These are phyloP conservation scores for Bauhinia variegata DNA, from an alignment of 306 rosid genomes.

Conservation along the genomic window DNA sequence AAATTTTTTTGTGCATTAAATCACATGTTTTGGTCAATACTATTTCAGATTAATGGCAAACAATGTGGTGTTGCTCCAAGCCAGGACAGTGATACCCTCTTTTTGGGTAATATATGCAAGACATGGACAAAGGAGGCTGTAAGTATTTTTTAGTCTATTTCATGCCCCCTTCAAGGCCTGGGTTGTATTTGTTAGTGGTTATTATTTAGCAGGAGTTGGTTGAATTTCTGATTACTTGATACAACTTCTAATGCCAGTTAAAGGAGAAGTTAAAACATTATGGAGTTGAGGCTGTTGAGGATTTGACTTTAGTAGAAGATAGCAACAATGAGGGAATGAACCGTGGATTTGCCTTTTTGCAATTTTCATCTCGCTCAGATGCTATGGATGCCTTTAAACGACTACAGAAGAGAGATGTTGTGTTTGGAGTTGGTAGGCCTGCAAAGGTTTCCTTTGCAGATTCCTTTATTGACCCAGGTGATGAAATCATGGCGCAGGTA, in stretches of 20 bases:
- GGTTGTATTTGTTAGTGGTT: constrained; percentile 32
- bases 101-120: constrained; percentile 96
- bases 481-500: constrained; percentile 99
- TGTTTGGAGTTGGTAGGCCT: constrained; percentile 96
- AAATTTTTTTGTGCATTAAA: constrained; percentile 31
- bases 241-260: constrained; percentile 64
- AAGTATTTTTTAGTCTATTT: constrained; percentile 57
- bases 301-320: constrained; percentile 88
- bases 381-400: constrained; percentile 99
- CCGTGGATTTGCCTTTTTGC: constrained; percentile 95
- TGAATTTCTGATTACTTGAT: constrained; percentile 40
- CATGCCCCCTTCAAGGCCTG: constrained; percentile 11
- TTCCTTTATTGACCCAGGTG: constrained; percentile 96
- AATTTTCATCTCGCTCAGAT: constrained; percentile 90
- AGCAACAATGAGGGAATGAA: constrained; percentile 85
- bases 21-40: constrained; percentile 41
- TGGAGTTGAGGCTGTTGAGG: constrained; percentile 93
- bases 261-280: constrained; percentile 91
- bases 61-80: constrained; percentile 95
- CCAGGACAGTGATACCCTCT: constrained; percentile 97
- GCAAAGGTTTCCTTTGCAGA: constrained; percentile 99
- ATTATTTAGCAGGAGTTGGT: constrained; percentile 33
- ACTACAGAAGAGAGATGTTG: constrained; percentile 88
- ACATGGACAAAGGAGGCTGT: constrained; percentile 93
- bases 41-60: constrained; percentile 96